Base-by-base conservation (phyloP, 441 rosid genomes). In the Isatis lusitanica region DNA sequence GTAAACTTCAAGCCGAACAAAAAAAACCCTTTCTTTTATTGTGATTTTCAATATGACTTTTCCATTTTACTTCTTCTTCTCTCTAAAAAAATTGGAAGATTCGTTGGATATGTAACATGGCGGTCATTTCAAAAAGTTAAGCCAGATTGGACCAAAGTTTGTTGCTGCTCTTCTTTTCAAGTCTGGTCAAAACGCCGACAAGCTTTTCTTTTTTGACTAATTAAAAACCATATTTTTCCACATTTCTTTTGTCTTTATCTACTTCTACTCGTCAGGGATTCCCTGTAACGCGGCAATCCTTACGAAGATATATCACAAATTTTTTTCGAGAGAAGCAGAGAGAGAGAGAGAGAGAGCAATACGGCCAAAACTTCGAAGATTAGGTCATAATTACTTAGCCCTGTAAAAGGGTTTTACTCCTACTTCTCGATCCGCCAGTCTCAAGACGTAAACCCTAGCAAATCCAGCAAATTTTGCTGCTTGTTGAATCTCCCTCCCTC, bases 281-380 rank as follows among this genome's bases (percentile, higher is more conserved):
- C 79, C 67, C 68, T 70, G 75, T 70, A 70, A 76, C 75, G 80
- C 80, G 75, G 80, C 80, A 70, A 76, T 47, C 40, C 63, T 42
- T 28, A 70, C 7, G 31, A 56, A 64, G 56, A 62, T 47, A 53
- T 6, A 69, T 47, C 79, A 55, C 66, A 48, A 48, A 39, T 60
- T 28, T 0, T 10, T 26, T 36, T 47, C 6, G 18, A 56, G 40
- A 77, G 63, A 18, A 42, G 30, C 50, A 18, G 50, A 76, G 24
- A 21, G 24, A 21, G 24, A 21, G 24, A 21, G 24, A 21, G 24
- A 21, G 24, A 21, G 33, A 63, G 40, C 38, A 13, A 38, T 28
- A 33, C 35, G 17, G 44, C 17, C 43, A 56, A 43, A 31, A 5
- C 58, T 72, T 61, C 3, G 26, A 61, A 56, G 77, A 28, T 72